Evolutionary conservation across 1,284 basidiomycete species (phyloP).

Genomic region (Microbotryum silenes-acaulis): DNA sequence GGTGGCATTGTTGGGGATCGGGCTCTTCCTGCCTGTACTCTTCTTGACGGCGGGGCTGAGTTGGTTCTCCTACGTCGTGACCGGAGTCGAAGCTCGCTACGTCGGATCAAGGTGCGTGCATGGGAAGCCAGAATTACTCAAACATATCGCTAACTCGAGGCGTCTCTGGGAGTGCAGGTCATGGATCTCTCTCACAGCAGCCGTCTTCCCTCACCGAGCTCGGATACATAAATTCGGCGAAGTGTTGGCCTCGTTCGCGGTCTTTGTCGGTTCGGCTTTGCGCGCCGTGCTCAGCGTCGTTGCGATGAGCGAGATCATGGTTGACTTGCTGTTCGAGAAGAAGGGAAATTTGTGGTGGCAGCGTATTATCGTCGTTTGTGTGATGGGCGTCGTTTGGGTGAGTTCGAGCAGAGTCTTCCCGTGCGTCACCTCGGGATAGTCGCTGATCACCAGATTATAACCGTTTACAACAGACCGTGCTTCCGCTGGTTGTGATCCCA

Average conservation of each 20-base stretch:
- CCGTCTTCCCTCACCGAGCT: constrained; percentile 34
- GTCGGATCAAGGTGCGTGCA: constrained; percentile 31
- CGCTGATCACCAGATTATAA: neutral
- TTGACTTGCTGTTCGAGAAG: constrained; percentile 23
- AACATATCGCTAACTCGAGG: too few species aligned
- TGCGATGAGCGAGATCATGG: constrained; percentile 19
- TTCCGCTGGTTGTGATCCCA: constrained; percentile 15
- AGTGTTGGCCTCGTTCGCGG: constrained; percentile 20
- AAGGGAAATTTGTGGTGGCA: constrained; percentile 17
- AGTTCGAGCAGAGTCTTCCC: neutral
- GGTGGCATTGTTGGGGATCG: constrained; percentile 29
- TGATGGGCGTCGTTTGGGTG: constrained; percentile 24
- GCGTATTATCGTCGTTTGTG: constrained; percentile 10
- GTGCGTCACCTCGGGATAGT: neutral
- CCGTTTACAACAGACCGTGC: constrained; percentile 8
- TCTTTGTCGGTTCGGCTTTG: constrained; percentile 14
- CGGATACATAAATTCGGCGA: constrained; percentile 28
- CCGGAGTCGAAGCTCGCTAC: constrained; percentile 35
- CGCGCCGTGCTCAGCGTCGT: constrained; percentile 17
- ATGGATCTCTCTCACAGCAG: constrained; percentile 32
- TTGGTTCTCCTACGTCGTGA: constrained; percentile 34
- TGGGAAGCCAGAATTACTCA: neutral
- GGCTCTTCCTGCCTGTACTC: constrained; percentile 33
- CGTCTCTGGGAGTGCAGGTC: constrained; percentile 11
- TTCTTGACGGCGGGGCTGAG: constrained; percentile 28